Percentiles rank a stretch among this genome's conserved stretches.
phyloP scores from a whole-genome alignment of 2,329 filamentous ascomycete species.

The Trichoderma aggressivum region DNA sequence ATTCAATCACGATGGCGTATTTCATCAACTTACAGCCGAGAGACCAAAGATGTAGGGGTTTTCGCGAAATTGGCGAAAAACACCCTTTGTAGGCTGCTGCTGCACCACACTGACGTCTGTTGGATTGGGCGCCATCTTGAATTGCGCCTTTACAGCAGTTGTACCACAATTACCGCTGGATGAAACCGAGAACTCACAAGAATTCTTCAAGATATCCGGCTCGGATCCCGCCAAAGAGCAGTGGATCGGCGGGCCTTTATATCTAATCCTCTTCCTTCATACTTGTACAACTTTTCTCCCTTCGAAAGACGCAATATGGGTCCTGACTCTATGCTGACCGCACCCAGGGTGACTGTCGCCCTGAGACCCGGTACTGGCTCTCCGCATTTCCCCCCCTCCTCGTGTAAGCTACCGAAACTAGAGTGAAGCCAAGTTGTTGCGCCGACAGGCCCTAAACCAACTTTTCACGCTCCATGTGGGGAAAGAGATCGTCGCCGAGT shows the following conservation, averaged over 20 bases:
- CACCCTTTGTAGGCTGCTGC: slow-evolving; percentile 24
- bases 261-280: neutral
- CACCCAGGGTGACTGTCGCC: slow-evolving; percentile 13
- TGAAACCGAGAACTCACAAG: neutral
- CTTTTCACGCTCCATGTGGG: slow-evolving; percentile 11
- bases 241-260: slow-evolving; percentile 11
- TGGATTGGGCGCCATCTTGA: neutral
- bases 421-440: neutral
- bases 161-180: neutral
- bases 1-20: neutral
- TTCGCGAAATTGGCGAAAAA: slow-evolving; percentile 30
- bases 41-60: slow-evolving; percentile 46
- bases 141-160: neutral
- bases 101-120: slow-evolving; percentile 1
- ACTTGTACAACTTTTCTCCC: neutral
- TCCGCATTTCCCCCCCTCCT: slow-evolving; percentile 1
- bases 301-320: neutral
- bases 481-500: neutral
- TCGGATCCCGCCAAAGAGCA: neutral
- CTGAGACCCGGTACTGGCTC: slow-evolving; percentile 1
- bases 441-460: neutral
- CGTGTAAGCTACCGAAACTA: neutral
- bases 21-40: slow-evolving; percentile 34
- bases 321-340: neutral
- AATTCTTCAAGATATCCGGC: neutral